Base-by-base conservation (phyloP, 208 protist species). In the Acanthamoeba sp. region DNA sequence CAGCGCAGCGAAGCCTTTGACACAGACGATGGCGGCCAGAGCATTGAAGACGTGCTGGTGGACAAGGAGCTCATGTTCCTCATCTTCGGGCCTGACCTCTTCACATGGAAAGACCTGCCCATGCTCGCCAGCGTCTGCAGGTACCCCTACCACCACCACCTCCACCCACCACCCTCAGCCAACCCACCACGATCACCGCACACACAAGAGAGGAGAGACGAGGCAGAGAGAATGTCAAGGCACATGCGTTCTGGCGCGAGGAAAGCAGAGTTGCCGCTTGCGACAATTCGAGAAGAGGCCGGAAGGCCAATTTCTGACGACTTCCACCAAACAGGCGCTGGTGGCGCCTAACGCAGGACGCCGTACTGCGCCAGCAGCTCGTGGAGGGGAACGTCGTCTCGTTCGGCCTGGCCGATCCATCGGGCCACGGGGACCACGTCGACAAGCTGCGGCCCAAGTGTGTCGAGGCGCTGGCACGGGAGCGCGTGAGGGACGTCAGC, bases 11-110 rank as follows among this genome's bases (percentile, higher is more conserved):
- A 59, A 1, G 1, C 12, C 18, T 6, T 12, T 32, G 4, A 27
- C 59, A 69, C 27, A 29, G 22, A 6, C 59, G 27, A 5, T 7
- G n/a, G 59, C 59, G n/a, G 5, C 2, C 12, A 50, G 45, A 14
- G 45, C 45, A 78, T 78, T 12, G 69, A 78, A 27, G 20, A 38
- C 18, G 36, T 78, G 36, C 69, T 78, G 69, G 69, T 78, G 29
- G 69, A 78, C 69, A 78, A 78, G 38, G 69, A 78, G 69, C 69
- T 78, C 38, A 78, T 78, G 69, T 78, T 78, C 34, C 38, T 78
- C 18, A 42, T 78, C 29, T 42, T 78, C 34, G 29, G 36, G 5
- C 36, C 38, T 22, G 69, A 78, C 34, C 69, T 78, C 12, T 78
- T 78, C 69, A 45, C 69, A 18, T 78, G 29, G 69, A 78, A 78